A percentile compares a stretch with the other conserved stretches of the same genome.
Conservation (phyloP, 2,329 filamentous ascomycete species). For the Apiospora aurea region DNA sequence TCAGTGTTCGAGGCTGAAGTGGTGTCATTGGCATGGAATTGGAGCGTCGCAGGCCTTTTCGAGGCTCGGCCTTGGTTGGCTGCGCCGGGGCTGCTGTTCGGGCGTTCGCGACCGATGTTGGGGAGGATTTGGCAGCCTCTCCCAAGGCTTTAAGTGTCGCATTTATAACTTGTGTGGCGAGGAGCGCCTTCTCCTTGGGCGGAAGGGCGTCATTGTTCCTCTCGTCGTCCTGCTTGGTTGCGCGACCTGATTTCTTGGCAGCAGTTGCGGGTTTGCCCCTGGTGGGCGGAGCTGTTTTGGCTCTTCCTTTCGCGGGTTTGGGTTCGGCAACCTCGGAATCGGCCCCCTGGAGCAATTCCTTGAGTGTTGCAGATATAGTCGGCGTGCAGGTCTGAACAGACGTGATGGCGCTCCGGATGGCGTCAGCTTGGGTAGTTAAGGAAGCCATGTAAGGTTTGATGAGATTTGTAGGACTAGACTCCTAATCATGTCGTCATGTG, state of each 20-base stretch:
- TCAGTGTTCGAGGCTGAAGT: constrained; percentile 66
- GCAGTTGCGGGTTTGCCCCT: neutral
- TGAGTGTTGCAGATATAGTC: constrained; percentile 54
- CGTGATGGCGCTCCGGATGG: constrained; percentile 61
- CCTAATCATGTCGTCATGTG: constrained; percentile 40
- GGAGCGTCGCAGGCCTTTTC: constrained; percentile 60
- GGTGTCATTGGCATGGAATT: constrained; percentile 66
- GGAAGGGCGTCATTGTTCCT: constrained; percentile 53
- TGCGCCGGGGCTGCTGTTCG: constrained; percentile 46
- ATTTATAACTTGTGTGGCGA: constrained; percentile 80
- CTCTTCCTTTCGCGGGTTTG: constrained; percentile 38
- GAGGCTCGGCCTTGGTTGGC: constrained; percentile 45
- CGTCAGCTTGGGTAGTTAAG: constrained; percentile 51
- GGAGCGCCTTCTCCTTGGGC: constrained; percentile 66
- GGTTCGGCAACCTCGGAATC: constrained; percentile 40
- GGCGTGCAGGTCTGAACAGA: constrained; percentile 62
- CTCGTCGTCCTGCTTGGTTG: constrained; percentile 36
- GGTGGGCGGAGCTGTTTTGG: constrained; percentile 31
- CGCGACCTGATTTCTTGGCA: constrained; percentile 24
- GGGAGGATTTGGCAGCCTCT: constrained; percentile 66
- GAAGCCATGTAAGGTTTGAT: constrained; percentile 49
- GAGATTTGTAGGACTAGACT: constrained; percentile 31
- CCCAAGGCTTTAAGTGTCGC: constrained; percentile 70
- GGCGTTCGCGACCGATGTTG: constrained; percentile 37
- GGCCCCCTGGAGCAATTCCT: constrained; percentile 51